Evolutionary conservation across 805 yeast genomes (phyloP).

Genomic region (Torulaspora quercuum): DNA sequence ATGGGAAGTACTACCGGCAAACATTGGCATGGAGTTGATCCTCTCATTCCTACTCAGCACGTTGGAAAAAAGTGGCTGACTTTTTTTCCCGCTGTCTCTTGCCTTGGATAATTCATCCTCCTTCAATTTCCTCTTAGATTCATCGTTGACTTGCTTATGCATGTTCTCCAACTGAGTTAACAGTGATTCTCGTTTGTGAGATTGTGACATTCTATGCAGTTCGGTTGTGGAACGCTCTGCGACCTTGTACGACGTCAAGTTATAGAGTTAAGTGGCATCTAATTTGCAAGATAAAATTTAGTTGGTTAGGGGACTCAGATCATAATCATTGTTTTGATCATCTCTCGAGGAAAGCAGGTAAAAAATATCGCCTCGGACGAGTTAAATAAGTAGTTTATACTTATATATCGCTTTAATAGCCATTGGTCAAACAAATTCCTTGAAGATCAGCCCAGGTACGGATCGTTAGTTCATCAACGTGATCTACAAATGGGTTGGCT

Average conservation of each 20-base stretch:
- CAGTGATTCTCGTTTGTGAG: conserved; percentile 14
- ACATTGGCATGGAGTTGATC: conserved; percentile 22
- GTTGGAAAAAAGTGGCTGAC: conserved; percentile 14
- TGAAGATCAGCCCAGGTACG: conserved; percentile 35
- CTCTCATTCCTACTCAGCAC: conserved; percentile 18
- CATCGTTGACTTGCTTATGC: conserved; percentile 22
- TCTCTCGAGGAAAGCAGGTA: too few relatives aligned
- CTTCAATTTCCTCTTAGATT: conserved; percentile 8
- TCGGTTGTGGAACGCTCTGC: too few relatives aligned
- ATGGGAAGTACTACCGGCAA: conserved; percentile 26
- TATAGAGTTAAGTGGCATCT: too few relatives aligned
- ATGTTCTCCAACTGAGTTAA: conserved; percentile 26
- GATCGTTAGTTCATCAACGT: conserved; percentile 30
- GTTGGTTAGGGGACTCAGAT: too few relatives aligned
- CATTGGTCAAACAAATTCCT: conserved; percentile 30
- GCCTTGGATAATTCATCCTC: conserved; percentile 9
- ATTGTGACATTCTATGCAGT: conserved; percentile 10
- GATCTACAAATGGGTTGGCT: conserved; percentile 29
- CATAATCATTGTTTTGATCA: too few relatives aligned
- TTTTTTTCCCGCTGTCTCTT: conserved; percentile 3
- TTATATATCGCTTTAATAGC: conserved; percentile 7
- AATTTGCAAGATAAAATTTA: too few relatives aligned
- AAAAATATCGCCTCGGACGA: too few relatives aligned
- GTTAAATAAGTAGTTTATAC: too few relatives aligned
- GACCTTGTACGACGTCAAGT: too few relatives aligned